A percentile compares a stretch with the other conserved stretches of the same genome.
These are phyloP conservation scores for Pseudocercospora macadamiae DNA, from an alignment of 2,329 filamentous ascomycete genomes.

Conservation along the genomic window DNA sequence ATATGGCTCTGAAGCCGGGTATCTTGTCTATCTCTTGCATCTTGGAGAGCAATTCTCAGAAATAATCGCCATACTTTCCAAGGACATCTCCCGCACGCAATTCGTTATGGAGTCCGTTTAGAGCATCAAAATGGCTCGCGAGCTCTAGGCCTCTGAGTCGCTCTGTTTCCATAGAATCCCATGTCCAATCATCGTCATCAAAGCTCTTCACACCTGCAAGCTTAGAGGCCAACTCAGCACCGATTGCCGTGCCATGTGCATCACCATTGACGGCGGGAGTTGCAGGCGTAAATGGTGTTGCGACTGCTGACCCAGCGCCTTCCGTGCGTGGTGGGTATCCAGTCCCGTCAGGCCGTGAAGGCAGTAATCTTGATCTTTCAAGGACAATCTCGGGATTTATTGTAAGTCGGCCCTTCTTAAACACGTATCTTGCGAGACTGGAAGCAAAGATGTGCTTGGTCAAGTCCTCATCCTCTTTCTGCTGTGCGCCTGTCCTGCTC, in stretches of 20 bases:
- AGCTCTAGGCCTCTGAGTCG: constrained; percentile 58
- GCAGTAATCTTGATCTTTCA: constrained; percentile 71
- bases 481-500: constrained; percentile 25
- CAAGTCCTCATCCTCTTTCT: constrained; percentile 39
- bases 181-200: constrained; percentile 56
- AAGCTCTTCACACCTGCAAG: constrained; percentile 24
- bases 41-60: neutral
- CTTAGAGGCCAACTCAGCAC: constrained; percentile 33
- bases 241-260: constrained; percentile 30
- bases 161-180: constrained; percentile 63
- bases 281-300: constrained; percentile 30
- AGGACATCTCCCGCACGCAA: constrained; percentile 50
- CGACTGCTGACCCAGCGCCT: constrained; percentile 18
- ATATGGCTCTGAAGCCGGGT: neutral
- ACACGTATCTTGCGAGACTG: constrained; percentile 54
- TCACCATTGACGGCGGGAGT: constrained; percentile 28
- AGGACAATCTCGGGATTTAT: constrained; percentile 80
- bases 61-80: constrained; percentile 44
- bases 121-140: constrained; percentile 57
- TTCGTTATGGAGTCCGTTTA: constrained; percentile 59
- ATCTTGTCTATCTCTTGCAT: neutral
- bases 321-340: constrained; percentile 36
- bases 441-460: constrained; percentile 52
- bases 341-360: constrained; percentile 66
- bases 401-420: constrained; percentile 68